Conservation (phyloP, 805 yeast genomes). For the Lipomyces japonicus region DNA sequence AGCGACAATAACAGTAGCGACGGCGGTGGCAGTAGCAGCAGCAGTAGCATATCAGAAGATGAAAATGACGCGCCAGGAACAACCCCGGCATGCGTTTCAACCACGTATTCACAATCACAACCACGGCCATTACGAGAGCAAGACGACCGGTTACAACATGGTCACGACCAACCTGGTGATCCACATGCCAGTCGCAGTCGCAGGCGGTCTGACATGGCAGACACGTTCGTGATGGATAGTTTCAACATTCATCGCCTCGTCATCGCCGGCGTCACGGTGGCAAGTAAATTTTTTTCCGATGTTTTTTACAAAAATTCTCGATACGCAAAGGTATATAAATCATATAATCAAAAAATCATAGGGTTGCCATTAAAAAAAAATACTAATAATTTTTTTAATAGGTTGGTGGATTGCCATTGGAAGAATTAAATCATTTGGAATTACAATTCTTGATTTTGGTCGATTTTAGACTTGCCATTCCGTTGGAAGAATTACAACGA, state of each 20-base stretch:
- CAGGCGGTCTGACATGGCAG: conserved; percentile 39
- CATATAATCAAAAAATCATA: neutral
- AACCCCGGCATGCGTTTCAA: conserved; percentile 3
- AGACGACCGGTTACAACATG: conserved; percentile 12
- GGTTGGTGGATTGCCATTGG: conserved; percentile 87
- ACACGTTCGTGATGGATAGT: conserved; percentile 86
- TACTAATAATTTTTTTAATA: conserved; percentile 2
- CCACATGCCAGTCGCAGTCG: no score
- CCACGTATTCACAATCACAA: conserved; percentile 6
- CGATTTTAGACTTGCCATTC: conserved; percentile 83
- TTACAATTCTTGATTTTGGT: conserved; percentile 78
- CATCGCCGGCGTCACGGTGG: conserved; percentile 91
- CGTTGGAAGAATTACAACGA: conserved; percentile 83
- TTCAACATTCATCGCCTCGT: conserved; percentile 91
- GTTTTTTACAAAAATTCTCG: conserved; percentile 91
- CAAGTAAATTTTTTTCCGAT: conserved; percentile 91
- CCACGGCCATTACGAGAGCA: conserved; percentile 17
- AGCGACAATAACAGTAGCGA: neutral
- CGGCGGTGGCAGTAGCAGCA: neutral
- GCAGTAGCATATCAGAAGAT: neutral
- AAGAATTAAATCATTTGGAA: conserved; percentile 88
- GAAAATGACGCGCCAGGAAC: conserved; percentile 9
- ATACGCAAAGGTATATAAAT: conserved; percentile 60
- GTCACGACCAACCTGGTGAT: conserved; percentile 43
- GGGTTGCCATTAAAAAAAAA: neutral